Evolutionary conservation across 176 grass and related monocot species (phyloP), one percentile per base, ranked within the genome.

Genomic region (Chloris gayana): DNA sequence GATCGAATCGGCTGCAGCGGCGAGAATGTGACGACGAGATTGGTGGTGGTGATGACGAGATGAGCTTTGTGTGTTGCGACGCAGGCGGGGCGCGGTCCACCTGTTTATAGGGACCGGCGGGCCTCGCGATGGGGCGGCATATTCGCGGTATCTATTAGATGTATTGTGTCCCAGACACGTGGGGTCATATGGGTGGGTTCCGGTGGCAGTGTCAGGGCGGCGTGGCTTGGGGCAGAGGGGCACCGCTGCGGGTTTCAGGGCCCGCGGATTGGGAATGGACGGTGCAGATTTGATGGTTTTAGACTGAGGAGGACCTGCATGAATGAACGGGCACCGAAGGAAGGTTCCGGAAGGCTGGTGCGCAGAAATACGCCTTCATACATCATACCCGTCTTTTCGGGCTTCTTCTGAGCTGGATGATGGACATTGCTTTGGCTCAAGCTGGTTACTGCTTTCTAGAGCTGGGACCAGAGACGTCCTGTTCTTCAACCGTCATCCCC

Each of bases 1-100:
- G 78, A 85, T 89, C 66, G 66, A 41, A 73, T 73, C 72, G 78
- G 77, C 34, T 15, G 45, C 68, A 61, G 63, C 71, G 46, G 53
- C n/a, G 66, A 65, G 19, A 56, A 32, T 42, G 47, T 49, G 51
- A 27, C 32, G 75, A 56, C 14, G 49, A 79, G 53, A 69, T 17
- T 54, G 75, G 57, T 19, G 62, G 29, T 49, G 47, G 15, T 50
- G 61, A 19, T 62, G 47, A 34, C 2, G 68, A 67, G 62, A 19
- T 2, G 39, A 25, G 80, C 54, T 56, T 37, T 60, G 51, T 65
- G 35, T 29, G 81, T 27, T 31, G 33, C 82, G 72, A 76, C 57
- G 58, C 21, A 17, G 29, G 31, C 32, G 53, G 4, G 18, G n/a
- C 17, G 3, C 12, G 70, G 15, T 53, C 30, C 22, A 63, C 35